Conservation (phyloP, 495 filamentous ascomycete genomes). For the Cenococcum geophilum region DNA sequence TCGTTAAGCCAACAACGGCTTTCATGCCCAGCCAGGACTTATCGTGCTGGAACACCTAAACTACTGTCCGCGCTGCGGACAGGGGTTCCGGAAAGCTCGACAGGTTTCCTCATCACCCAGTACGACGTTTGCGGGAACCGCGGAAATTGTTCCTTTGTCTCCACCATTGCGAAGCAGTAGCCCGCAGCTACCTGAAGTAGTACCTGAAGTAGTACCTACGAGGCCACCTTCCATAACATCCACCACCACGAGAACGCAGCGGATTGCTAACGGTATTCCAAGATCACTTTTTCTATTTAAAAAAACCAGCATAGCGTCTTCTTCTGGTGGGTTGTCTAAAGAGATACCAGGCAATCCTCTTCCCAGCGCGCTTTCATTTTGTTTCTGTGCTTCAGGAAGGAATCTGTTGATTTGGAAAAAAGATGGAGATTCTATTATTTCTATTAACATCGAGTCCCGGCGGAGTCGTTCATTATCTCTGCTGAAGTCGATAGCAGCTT, state of each 20-base stretch:
- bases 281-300: neutral
- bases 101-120: neutral
- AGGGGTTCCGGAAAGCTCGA: slow-evolving; percentile 3
- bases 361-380: neutral
- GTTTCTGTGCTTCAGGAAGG: neutral
- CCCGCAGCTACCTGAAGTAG: neutral
- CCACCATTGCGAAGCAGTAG: neutral
- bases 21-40: neutral
- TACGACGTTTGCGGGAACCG: too few species aligned
- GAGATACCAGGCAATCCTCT: neutral
- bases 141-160: neutral
- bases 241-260: neutral
- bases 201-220: neutral
- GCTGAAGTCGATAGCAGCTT: neutral
- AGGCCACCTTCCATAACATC: neutral
- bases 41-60: neutral
- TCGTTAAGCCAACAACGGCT: neutral
- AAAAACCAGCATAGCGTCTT: neutral
- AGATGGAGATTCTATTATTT: slow-evolving; percentile 1
- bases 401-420: slow-evolving; percentile 3
- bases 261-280: neutral
- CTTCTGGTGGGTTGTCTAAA: neutral
- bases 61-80: neutral
- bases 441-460: neutral
- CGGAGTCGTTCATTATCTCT: neutral